Base-by-base conservation (phyloP, 2,329 filamentous ascomycete genomes). In the Pseudogymnoascus sp. region DNA sequence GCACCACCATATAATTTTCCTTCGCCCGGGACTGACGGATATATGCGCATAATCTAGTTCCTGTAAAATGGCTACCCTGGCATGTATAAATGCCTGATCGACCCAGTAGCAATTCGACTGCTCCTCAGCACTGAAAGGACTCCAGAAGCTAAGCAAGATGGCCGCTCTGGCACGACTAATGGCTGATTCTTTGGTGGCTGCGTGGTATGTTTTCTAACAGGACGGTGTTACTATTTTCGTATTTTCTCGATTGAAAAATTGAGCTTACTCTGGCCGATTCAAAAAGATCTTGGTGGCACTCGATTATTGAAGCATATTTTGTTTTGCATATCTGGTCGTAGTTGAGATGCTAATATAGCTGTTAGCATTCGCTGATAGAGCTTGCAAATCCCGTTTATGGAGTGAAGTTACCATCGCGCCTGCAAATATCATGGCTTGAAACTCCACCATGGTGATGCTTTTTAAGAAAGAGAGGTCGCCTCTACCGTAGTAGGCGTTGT, bases 91-190 rank as follows among this genome's bases (percentile, higher is more conserved):
- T 13, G 61, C 61, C n/a, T 53, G 61, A 19, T 62, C 61, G 21
- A 62, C 38, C 61, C 61, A 62, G 61, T 62, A 62, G 23, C 17
- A 50, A 59, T 62, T 62, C n/a, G 40, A 50, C 17, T 62, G 61
- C 36, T 57, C 40, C 38, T 62, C 61, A n/a, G 61, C 19, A 35
- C 40, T 57, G 61, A 50, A 62, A 23, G 61, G 61, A 23, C 61
- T 62, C 61, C 61, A 62, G 9, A 50, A 62, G 44, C 42, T 50
- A 53, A 62, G 61, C 40, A 62, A 62, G 21, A 62, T 62, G 50
- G 61, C 61, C 13, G 61, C 61, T 17, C 61, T 44, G 21, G 61
- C 35, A 15, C 17, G 61, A 31, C 44, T 57, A 23, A 62, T 62
- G 10, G 61, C 28, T 4, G 61, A 62, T 62, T 59, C 61, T 23